Evolutionary conservation across 2,329 filamentous ascomycete genomes (phyloP), one percentile per base, ranked within the genome.

Genomic region (Triangularia setosa): DNA sequence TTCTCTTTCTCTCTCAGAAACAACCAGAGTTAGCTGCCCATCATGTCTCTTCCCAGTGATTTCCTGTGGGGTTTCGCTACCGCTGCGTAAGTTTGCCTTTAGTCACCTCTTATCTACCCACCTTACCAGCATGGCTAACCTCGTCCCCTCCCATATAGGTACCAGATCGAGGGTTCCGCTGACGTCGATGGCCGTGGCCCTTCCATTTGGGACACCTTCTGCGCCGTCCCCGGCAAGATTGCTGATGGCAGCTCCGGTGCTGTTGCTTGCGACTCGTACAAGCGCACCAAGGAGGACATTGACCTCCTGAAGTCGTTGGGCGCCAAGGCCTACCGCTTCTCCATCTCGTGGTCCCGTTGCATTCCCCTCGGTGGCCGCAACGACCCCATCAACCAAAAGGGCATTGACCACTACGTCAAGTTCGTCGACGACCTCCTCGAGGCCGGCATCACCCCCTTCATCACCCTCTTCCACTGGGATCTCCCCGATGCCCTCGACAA

Each of bases 201-300:
- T 62, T 92, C 90, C 67, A 95, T 96, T 76, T 96, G 92, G 92
- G 92, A 96, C 78, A 89, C 85, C n/a, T 96, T 96, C 80, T 93
- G 90, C 78, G 85, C 85, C 67, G 89, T 87, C 61, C 87, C 90
- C 6, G 91, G 91, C 72, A 96, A 95, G 79, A 93, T 95, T 72
- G 91, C 91, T 63, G 90, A 91, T 72, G 89, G 87, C 64, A 87
- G 83, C 70, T 89, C 87, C 53, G 92, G 92, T 60, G 88, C 86
- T 60, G 84, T 91, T 53, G 92, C 92, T 40, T 96, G 92, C 79
- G 91, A 96, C 79, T 93, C 90, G 27, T 96, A 96, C 81, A 88
- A 94, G 78, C 87, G 89, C 61, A 91, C 88, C 59, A 82, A 81
- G 44, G 87, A 92, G 73, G 92, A 96, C 73, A 91, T 96, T 73